Evolutionary conservation across 2,329 filamentous ascomycete species (phyloP).

Genomic region (Fusarium vanettenii): DNA sequence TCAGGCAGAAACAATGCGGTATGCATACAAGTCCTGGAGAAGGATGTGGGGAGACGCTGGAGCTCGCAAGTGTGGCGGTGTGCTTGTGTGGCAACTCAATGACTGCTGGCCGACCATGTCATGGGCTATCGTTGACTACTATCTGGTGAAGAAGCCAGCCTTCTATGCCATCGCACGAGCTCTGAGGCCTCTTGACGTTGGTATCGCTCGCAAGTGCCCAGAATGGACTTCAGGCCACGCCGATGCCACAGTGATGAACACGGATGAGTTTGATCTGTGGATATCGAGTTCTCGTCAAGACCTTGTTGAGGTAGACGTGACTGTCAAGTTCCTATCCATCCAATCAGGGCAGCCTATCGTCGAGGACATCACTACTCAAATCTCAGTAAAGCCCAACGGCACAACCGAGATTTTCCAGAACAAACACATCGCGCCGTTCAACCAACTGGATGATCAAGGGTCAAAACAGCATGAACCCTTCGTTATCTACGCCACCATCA

Average conservation of each 20-base stretch:
- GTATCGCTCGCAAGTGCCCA: neutral
- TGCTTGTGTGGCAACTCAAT: constrained; percentile 76
- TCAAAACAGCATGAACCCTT: neutral
- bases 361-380: neutral
- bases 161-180: constrained; percentile 64
- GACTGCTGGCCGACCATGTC: constrained; percentile 76
- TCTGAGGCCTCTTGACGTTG: neutral
- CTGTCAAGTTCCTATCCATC: neutral
- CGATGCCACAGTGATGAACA: neutral
- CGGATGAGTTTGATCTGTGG: neutral
- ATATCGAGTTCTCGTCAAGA: neutral
- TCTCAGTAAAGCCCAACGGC: neutral
- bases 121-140: constrained; percentile 74
- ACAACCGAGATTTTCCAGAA: neutral
- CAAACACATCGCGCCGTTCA: neutral
- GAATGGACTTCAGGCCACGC: neutral
- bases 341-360: neutral
- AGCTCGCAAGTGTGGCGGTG: constrained; percentile 69
- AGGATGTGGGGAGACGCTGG: constrained; percentile 55
- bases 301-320: neutral
- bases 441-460: neutral
- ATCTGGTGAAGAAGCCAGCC: constrained; percentile 73
- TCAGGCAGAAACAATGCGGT: constrained; percentile 64
- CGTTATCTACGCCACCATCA: neutral
- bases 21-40: constrained; percentile 67